Base-by-base conservation (phyloP, 139 green algal species). In the Eudorina sp. region DNA sequence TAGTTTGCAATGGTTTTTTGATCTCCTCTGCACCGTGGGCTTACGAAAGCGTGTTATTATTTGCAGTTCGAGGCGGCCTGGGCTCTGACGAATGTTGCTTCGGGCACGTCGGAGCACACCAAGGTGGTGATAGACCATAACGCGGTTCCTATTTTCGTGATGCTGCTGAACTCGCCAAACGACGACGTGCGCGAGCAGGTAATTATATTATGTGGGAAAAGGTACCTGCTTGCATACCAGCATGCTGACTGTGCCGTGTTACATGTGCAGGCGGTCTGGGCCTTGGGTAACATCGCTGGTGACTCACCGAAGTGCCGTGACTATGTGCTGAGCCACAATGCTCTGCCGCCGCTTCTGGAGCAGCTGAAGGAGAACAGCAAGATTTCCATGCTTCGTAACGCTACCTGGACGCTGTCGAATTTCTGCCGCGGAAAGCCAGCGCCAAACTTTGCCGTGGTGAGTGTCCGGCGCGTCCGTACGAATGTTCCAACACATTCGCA, bases 371-470 rank as follows among this genome's bases (percentile, higher is more conserved):
- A 98, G 73, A 91, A 95, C 86, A 93, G 93, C 76, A 99, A 99
- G 90, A 92, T 99, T 27, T 97, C 94, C 46, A 99, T 99, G 98
- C 93, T 99, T 78, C 94, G 98, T 70, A 99, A 99, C 91, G 98
- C 98, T 21, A 99, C 98, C 38, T 99, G 98, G 98, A 99, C 98
- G n/a, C 95, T 99, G 25, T 99, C 96, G 45, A 99, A 99, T 93
- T 99, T 99, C 92, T 99, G 98, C 95, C 93, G 98, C 34, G 98
- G 98, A 80, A 99, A 99, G 95, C 98, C 98, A 38, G 66, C 92
- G 40, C 94, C 95, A 3, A 76, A 94, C 73, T 99, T 99, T 82
- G 92, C 95, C 64, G 92, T 97, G 92, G 95, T 98, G 60, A 73
- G 93, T 88, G 8, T 36, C 31, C 41, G 41, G 21, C 21, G n/a